phyloP scores from a whole-genome alignment of 441 rosid species.

The Erodium moschatum region DNA sequence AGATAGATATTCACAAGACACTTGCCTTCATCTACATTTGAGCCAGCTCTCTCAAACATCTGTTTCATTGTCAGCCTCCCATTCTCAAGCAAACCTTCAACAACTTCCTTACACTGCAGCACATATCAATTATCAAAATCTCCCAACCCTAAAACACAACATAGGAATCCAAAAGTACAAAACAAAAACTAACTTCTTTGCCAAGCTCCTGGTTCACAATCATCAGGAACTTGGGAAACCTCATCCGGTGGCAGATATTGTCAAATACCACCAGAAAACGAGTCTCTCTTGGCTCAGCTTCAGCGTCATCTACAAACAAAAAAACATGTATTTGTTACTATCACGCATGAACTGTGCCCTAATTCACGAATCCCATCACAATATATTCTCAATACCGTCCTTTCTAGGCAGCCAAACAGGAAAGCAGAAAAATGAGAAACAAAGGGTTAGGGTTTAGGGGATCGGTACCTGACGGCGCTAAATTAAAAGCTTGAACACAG shows the following conservation, averaged over 20 bases:
- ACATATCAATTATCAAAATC: constrained; percentile 5
- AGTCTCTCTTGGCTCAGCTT: constrained; percentile 37
- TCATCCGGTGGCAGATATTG: constrained; percentile 57
- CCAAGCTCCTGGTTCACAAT: constrained; percentile 38
- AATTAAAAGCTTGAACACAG: constrained; percentile 63
- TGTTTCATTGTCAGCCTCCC: constrained; percentile 79
- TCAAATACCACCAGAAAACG: constrained; percentile 52
- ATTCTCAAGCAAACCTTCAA: constrained; percentile 69
- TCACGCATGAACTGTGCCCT: not conserved
- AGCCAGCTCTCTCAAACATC: constrained; percentile 53
- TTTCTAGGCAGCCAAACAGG: constrained; percentile 1
- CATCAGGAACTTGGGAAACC: constrained; percentile 56
- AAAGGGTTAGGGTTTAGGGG: not conserved
- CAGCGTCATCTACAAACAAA: constrained; percentile 35
- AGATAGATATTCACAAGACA: constrained; percentile 9
- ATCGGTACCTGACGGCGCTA: constrained; percentile 41
- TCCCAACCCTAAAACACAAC: constrained; percentile 9
- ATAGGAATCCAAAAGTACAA: not conserved
- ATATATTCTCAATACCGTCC: not conserved
- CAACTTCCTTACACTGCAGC: constrained; percentile 42
- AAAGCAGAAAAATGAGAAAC: not conserved
- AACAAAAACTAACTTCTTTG: constrained; percentile 31
- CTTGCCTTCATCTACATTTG: constrained; percentile 35
- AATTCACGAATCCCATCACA: not conserved
- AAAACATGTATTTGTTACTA: not conserved